Evolutionary conservation across 2,329 filamentous ascomycete genomes (phyloP).

Genomic region (Cladophialophora carrionii): DNA sequence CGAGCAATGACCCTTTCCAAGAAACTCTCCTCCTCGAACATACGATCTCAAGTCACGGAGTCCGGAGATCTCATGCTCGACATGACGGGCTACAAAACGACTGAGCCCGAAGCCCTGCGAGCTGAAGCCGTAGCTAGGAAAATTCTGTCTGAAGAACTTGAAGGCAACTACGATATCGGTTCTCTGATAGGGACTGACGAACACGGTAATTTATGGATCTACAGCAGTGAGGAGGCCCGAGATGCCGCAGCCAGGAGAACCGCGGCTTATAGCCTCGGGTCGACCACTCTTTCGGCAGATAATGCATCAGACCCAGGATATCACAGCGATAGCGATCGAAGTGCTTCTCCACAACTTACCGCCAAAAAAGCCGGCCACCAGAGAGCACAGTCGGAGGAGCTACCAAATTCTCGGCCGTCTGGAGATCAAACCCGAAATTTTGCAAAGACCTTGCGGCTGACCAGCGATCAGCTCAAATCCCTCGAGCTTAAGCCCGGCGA

Average conservation of each 20-base stretch:
- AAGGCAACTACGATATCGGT: conserved; percentile 95
- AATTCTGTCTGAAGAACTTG: conserved; percentile 87
- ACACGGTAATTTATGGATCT: conserved; percentile 98
- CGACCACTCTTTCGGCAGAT: conserved; percentile 64
- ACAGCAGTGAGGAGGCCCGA: conserved; percentile 95
- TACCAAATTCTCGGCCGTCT: conserved; percentile 53
- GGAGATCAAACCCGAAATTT: conserved; percentile 82
- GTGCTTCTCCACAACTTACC: conserved; percentile 66
- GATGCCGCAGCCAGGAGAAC: conserved; percentile 75
- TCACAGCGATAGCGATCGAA: conserved; percentile 77
- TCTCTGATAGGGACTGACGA: conserved; percentile 93
- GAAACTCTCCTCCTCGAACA: conserved; percentile 86
- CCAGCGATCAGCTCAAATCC: conserved; percentile 90
- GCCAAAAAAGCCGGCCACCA: conserved; percentile 51
- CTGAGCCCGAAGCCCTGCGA: conserved; percentile 85
- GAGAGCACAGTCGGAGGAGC: conserved; percentile 66
- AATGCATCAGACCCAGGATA: conserved; percentile 91
- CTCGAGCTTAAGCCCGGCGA: conserved; percentile 80
- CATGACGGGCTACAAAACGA: conserved; percentile 95
- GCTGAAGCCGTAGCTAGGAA: conserved; percentile 93
- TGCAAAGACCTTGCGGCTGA: conserved; percentile 92
- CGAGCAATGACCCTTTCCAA: conserved; percentile 83
- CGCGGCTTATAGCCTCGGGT: conserved; percentile 56
- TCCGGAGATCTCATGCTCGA: conserved; percentile 95
- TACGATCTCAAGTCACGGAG: conserved; percentile 89